Percentiles rank a stretch among this genome's conserved stretches.
Evolutionary conservation across 805 yeast species (phyloP).

Genomic region (Sungouiozyma ichnusensis): DNA sequence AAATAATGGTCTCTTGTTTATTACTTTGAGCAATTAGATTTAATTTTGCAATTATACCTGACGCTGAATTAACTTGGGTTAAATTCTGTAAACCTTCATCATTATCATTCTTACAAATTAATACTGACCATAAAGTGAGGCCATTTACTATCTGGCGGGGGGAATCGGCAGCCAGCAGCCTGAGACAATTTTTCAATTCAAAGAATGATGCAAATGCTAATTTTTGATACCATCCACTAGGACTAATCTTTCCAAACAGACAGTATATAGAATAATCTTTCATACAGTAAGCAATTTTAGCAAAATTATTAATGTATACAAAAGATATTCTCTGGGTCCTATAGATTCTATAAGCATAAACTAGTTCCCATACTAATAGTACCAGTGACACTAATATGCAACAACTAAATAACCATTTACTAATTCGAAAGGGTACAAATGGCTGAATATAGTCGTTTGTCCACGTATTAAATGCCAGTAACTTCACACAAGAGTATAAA

Average conservation of each 20-base stretch:
- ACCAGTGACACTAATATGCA: constrained; percentile 67
- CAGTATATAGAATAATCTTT: constrained; percentile 58
- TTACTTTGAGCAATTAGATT: constrained; percentile 49
- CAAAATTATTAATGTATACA: constrained; percentile 56
- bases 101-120: constrained; percentile 21
- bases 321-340: constrained; percentile 55
- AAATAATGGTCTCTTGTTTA: constrained; percentile 54
- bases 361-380: constrained; percentile 44
- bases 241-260: constrained; percentile 59
- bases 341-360: constrained; percentile 48
- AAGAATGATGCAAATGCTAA: constrained; percentile 54
- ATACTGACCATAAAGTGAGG: constrained; percentile 50
- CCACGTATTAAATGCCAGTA: constrained; percentile 67
- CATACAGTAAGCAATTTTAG: constrained; percentile 48
- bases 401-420: constrained; percentile 65
- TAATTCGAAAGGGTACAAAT: constrained; percentile 38
- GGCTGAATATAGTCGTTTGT: constrained; percentile 41
- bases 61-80: constrained; percentile 20
- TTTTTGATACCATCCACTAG: constrained; percentile 55
- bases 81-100: constrained; percentile 13
- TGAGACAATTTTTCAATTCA: constrained; percentile 51
- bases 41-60: constrained; percentile 35
- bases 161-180: constrained; percentile 64
- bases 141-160: constrained; percentile 85
- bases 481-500: constrained; percentile 65